Base-by-base conservation (phyloP, 495 filamentous ascomycete species). In the Talaromyces stipitatus region DNA sequence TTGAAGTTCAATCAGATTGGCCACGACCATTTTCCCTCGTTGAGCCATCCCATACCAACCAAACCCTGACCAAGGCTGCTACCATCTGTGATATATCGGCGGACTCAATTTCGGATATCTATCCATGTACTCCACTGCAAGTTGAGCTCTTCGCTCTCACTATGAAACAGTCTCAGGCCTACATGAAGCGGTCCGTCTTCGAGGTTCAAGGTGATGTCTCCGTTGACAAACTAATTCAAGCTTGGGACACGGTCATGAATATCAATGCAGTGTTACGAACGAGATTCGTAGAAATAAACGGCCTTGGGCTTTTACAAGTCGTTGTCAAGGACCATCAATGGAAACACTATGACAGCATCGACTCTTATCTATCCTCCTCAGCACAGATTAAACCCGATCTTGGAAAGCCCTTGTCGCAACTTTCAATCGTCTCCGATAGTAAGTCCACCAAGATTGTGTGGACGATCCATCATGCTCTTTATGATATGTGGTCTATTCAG, bases 41-140 rank as follows among this genome's bases (percentile, higher is more conserved):
- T n/a, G n/a, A n/a, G n/a, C n/a, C n/a, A n/a, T n/a, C n/a, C n/a
- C n/a, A n/a, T n/a, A n/a, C n/a, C n/a, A n/a, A n/a, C n/a, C n/a
- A n/a, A n/a, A n/a, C n/a, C n/a, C 26, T 48, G 0, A 26, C 22
- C 14, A 23, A 48, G 8, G 22, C 22, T 48, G 8, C 10, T 23
- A 48, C 24, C 2, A 48, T 48, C 2, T 24, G 46, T 20, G 20
- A 48, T 0, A 26, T 48, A 7, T 5, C 2, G 0, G 26, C 20
- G 18, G 2, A 2, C 12, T 9, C n/a, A 8, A 26, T 57, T 16
- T 12, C 54, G 18, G 55, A 57, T 45, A 50, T 57, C 10, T 57
- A 28, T 16, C 55, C 81, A n/a, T 82, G 79, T 63, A 82, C 79
- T 0, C 73, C 81, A 8, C 59, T 83, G 5, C 82, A 85, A 62